Conservation (phyloP, 495 filamentous ascomycete genomes). For the Neurospora sp. region DNA sequence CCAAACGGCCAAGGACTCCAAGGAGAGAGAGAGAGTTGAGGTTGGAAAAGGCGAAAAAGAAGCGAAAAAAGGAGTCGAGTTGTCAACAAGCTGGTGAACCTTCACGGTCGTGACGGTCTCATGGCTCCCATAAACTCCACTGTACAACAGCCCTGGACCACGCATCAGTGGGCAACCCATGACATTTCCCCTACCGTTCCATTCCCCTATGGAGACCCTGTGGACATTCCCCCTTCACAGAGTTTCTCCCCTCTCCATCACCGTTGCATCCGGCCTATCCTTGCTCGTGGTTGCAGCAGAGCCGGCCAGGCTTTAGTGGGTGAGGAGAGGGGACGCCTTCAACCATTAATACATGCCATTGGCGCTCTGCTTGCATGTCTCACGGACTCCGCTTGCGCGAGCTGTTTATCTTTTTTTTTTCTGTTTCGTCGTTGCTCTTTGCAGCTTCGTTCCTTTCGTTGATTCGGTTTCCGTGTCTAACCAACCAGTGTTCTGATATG, state of each 20-base stretch:
- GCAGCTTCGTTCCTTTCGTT: neutral
- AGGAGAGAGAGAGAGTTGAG: neutral
- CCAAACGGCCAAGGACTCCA: neutral
- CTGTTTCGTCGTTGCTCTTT: constrained; percentile 5
- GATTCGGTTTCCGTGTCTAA: neutral
- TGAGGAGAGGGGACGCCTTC: constrained; percentile 1
- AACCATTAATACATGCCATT: constrained; percentile 23
- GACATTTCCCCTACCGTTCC: neutral
- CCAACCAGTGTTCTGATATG: constrained; percentile 16
- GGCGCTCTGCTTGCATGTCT: constrained; percentile 14
- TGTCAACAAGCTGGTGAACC: neutral
- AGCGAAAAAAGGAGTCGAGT: neutral
- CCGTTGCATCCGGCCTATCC: constrained; percentile 22
- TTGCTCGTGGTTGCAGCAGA: constrained; percentile 24
- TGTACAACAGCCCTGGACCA: neutral
- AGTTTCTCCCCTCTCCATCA: constrained; percentile 16
- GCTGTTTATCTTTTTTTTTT: constrained; percentile 12
- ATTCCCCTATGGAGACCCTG: neutral
- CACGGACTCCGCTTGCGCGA: constrained; percentile 11
- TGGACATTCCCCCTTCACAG: constrained; percentile 1
- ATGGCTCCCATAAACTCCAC: neutral
- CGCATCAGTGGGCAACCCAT: neutral
- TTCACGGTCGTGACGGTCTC: neutral
- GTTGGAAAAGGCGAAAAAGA: neutral
- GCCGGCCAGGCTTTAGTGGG: constrained; percentile 2